Evolutionary conservation across 208 protist genomes (phyloP).

Genomic region (Leishmania martiniquensis): DNA sequence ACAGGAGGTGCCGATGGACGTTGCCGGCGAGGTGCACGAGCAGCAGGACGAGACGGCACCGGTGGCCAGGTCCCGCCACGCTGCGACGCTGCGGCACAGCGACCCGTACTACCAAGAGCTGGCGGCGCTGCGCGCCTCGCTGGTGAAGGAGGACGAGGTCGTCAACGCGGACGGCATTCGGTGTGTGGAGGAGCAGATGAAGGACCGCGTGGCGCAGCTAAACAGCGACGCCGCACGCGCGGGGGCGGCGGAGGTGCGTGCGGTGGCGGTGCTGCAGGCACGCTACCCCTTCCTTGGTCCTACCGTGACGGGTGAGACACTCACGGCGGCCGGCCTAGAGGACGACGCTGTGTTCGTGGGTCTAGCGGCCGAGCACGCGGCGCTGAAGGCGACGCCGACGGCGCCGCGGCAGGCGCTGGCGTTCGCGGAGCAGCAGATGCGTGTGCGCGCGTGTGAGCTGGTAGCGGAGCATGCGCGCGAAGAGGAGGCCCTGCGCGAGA

Average conservation of each 20-base stretch:
- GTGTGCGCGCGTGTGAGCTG: slow-evolving; percentile 25
- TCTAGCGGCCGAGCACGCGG: neutral
- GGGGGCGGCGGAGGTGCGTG: slow-evolving; percentile 3
- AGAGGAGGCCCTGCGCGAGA: slow-evolving; percentile 28
- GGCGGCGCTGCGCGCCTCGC: slow-evolving; percentile 26
- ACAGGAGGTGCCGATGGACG: slow-evolving; percentile 15
- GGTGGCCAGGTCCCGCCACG: no score
- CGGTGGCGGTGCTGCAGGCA: neutral
- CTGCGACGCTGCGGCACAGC: no score
- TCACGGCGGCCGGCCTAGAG: neutral
- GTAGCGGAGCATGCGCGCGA: slow-evolving; percentile 18
- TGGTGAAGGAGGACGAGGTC: slow-evolving; percentile 21
- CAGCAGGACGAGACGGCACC: slow-evolving; percentile 20
- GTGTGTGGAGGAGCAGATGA: slow-evolving; percentile 56
- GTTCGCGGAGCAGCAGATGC: slow-evolving; percentile 28
- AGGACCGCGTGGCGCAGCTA: slow-evolving; percentile 35
- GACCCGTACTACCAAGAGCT: slow-evolving; percentile 58
- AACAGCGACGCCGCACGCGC: slow-evolving; percentile 21
- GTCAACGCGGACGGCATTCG: neutral
- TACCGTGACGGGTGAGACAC: neutral
- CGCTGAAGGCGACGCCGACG: neutral
- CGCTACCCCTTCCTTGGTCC: slow-evolving; percentile 3
- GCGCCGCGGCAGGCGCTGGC: slow-evolving; percentile 7
- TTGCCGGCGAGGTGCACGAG: slow-evolving; percentile 23
- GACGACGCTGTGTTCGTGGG: slow-evolving; percentile 2